Evolutionary conservation across 345 rosid genomes (phyloP).

Genomic region (Brassica nigra): DNA sequence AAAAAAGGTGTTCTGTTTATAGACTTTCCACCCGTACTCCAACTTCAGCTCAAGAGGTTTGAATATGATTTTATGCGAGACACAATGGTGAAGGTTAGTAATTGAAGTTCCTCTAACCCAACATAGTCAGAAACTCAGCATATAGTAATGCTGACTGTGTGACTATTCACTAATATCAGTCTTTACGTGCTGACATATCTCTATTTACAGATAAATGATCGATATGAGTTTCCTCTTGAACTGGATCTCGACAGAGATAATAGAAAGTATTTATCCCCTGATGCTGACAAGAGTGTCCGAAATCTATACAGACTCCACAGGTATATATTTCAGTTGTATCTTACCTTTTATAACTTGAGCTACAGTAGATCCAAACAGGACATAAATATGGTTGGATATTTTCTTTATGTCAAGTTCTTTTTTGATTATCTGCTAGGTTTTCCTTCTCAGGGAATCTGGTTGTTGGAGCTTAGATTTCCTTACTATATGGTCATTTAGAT

Average conservation of each 20-base stretch:
- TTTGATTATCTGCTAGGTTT: constrained; percentile 15
- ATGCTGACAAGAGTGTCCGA: constrained; percentile 84
- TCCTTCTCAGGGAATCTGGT: constrained; percentile 9
- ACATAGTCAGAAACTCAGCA: constrained; percentile 10
- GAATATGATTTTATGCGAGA: constrained; percentile 98
- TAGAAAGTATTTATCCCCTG: constrained; percentile 87
- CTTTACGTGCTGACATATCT: constrained; percentile 7
- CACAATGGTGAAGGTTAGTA: constrained; percentile 92
- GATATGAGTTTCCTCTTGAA: constrained; percentile 93
- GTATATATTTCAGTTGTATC: constrained; percentile 41
- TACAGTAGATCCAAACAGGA: constrained; percentile 11
- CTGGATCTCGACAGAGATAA: constrained; percentile 91
- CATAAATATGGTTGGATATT: neutral
- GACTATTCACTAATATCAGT: neutral
- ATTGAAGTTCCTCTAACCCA: constrained; percentile 9
- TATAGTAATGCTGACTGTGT: constrained; percentile 4
- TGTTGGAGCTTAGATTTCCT: neutral
- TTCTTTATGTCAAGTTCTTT: constrained; percentile 2
- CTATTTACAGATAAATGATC: constrained; percentile 78
- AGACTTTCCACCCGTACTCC: constrained; percentile 97
- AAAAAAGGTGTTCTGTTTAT: constrained; percentile 91
- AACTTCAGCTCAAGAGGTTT: constrained; percentile 93
- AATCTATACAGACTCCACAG: constrained; percentile 95
- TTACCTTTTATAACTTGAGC: constrained; percentile 11
- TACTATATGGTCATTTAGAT: neutral